Conservation (phyloP, 257 asterid genomes). For the Plantago major region DNA sequence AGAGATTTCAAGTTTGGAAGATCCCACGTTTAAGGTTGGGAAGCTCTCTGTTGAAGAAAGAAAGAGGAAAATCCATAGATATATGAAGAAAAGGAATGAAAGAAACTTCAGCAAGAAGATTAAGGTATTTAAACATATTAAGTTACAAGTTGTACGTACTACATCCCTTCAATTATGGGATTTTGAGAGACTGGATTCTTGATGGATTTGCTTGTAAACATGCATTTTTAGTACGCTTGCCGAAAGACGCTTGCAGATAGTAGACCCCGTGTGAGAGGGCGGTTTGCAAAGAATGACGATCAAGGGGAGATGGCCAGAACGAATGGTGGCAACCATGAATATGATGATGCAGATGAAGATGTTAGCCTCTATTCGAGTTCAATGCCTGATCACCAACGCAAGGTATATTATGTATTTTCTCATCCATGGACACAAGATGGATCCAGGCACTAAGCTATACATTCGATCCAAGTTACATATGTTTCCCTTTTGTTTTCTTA, state of each 20-base stretch:
- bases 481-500: neutral
- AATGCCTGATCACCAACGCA: conserved; percentile 30
- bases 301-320: conserved; percentile 41
- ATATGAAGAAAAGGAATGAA: conserved; percentile 82
- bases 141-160: too few species aligned
- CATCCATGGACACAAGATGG: too few species aligned
- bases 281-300: conserved; percentile 84
- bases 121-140: conserved; percentile 41
- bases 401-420: conserved; percentile 23
- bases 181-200: too few species aligned
- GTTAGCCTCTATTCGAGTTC: conserved; percentile 31
- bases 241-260: conserved; percentile 92
- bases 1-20: conserved; percentile 78
- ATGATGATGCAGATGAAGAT: conserved; percentile 59
- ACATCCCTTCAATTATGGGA: too few species aligned
- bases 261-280: conserved; percentile 86
- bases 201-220: too few species aligned
- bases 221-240: conserved; percentile 79
- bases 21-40: conserved; percentile 60
- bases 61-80: conserved; percentile 76
- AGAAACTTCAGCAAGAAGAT: conserved; percentile 93
- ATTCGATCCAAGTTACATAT: neutral
- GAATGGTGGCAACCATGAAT: conserved; percentile 41
- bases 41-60: conserved; percentile 81
- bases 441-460: too few species aligned